Evolutionary conservation across 257 asterid species (phyloP).

Genomic region (Plantago major): DNA sequence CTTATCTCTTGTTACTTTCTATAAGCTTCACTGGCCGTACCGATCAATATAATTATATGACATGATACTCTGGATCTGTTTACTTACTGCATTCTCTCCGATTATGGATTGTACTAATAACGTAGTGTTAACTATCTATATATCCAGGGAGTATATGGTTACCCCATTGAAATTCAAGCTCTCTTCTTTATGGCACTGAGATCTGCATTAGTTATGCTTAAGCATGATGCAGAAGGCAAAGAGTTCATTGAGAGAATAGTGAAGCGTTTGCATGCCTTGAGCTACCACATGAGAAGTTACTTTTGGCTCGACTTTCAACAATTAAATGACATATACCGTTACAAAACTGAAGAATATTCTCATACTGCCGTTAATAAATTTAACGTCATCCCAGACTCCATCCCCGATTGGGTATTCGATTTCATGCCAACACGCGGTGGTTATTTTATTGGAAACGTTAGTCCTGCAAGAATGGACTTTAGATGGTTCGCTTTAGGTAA

Average conservation of each 20-base stretch:
- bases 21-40: neutral
- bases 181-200: slow-evolving; percentile 84
- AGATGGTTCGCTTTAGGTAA: slow-evolving; percentile 86
- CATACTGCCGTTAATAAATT: slow-evolving; percentile 83
- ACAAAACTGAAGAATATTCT: slow-evolving; percentile 77
- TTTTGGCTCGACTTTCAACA: slow-evolving; percentile 90
- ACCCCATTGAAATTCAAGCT: slow-evolving; percentile 79
- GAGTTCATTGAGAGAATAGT: slow-evolving; percentile 71
- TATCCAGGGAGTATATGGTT: slow-evolving; percentile 72
- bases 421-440: slow-evolving; percentile 84
- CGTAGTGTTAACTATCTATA: neutral
- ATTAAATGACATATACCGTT: slow-evolving; percentile 65
- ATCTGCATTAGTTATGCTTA: slow-evolving; percentile 55
- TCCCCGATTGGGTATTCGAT: slow-evolving; percentile 83
- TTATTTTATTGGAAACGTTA: slow-evolving; percentile 73
- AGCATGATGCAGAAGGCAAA: slow-evolving; percentile 71
- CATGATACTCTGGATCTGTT: too few relatives aligned
- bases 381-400: slow-evolving; percentile 78
- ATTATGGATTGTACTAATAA: neutral
- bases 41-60: too few relatives aligned
- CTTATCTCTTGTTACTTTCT: neutral
- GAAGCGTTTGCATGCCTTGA: slow-evolving; percentile 80
- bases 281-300: slow-evolving; percentile 82
- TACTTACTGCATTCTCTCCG: neutral
- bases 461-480: slow-evolving; percentile 87